phyloP scores from a whole-genome alignment of 805 yeast species.

The Candida chilensis region DNA sequence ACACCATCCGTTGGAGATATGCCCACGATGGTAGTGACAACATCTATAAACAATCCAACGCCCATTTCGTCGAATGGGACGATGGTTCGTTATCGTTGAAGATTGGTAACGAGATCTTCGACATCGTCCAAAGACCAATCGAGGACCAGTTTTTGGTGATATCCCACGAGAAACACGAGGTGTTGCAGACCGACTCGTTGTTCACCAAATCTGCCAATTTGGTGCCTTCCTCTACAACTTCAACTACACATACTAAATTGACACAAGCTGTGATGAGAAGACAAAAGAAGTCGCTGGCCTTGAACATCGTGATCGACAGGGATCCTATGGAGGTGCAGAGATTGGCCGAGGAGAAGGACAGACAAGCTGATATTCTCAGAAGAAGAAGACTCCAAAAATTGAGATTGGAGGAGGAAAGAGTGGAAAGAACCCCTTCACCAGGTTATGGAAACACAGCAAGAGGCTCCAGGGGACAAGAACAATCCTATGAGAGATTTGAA shows the following conservation, averaged over 20 bases:
- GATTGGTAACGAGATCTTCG: conserved; percentile 82
- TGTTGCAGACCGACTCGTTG: conserved; percentile 60
- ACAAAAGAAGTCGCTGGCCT: conserved; percentile 37
- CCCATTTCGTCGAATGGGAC: conserved; percentile 88
- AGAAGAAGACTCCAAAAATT: conserved; percentile 57
- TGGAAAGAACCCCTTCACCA: conserved; percentile 36
- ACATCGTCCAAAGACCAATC: conserved; percentile 54
- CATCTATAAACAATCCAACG: conserved; percentile 77
- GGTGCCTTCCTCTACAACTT: conserved; percentile 85
- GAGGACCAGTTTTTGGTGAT: conserved; percentile 66
- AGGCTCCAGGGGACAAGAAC: conserved; percentile 6
- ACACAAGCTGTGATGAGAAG: conserved; percentile 57
- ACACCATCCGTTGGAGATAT: conserved; percentile 92
- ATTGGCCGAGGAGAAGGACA: conserved; percentile 55
- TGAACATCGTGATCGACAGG: conserved; percentile 42
- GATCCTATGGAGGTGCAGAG: conserved; percentile 69
- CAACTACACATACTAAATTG: conserved; percentile 72
- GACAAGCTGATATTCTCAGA: conserved; percentile 48
- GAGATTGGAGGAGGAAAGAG: conserved; percentile 49
- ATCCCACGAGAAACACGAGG: conserved; percentile 62
- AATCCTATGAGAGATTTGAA: conserved; percentile 27
- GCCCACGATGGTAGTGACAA: conserved; percentile 56
- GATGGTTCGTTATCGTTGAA: conserved; percentile 86
- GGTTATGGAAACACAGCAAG: too few species aligned
- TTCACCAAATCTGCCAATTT: conserved; percentile 62